phyloP scores from a whole-genome alignment of 192 early-diverging fungal genomes.

The Thamnidium elegans region DNA sequence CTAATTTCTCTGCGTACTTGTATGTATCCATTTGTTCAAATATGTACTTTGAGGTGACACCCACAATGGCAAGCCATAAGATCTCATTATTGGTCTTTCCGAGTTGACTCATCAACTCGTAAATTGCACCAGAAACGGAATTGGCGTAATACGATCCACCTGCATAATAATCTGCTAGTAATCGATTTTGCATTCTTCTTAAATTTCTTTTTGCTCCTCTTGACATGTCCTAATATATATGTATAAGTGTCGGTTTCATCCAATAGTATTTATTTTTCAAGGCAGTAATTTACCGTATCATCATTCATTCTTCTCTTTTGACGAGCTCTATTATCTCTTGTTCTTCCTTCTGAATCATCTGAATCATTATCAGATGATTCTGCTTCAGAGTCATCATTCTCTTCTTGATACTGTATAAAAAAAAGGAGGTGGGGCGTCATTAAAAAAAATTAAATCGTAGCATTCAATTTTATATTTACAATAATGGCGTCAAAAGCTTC shows the following conservation, averaged over 20 bases:
- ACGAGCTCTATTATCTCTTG: conserved; percentile 27
- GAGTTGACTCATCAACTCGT: conserved; percentile 72
- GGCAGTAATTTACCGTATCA: conserved; percentile 11
- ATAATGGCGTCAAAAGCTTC: conserved; percentile 67
- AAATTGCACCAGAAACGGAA: conserved; percentile 68
- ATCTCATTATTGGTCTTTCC: conserved; percentile 66
- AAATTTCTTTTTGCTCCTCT: not conserved
- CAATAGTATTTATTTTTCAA: not conserved
- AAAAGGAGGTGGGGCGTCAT: not conserved
- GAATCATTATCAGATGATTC: conserved; percentile 23
- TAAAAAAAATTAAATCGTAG: not conserved
- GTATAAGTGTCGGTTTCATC: not conserved
- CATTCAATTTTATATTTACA: conserved; percentile 35
- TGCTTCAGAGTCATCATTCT: conserved; percentile 35
- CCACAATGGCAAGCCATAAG: conserved; percentile 83
- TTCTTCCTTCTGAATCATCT: conserved; percentile 34
- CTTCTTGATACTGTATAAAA: conserved; percentile 2
- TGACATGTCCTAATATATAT: not conserved
- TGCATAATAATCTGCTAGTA: conserved; percentile 77
- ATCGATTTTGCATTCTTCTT: conserved; percentile 3
- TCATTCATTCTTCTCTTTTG: conserved; percentile 47
- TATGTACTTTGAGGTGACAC: conserved; percentile 75
- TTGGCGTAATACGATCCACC: conserved; percentile 75
- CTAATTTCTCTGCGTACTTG: conserved; percentile 64
- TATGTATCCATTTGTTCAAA: conserved; percentile 66